Evolutionary conservation across 306 rosid genomes (phyloP).

Genomic region (Rosa multiflora): DNA sequence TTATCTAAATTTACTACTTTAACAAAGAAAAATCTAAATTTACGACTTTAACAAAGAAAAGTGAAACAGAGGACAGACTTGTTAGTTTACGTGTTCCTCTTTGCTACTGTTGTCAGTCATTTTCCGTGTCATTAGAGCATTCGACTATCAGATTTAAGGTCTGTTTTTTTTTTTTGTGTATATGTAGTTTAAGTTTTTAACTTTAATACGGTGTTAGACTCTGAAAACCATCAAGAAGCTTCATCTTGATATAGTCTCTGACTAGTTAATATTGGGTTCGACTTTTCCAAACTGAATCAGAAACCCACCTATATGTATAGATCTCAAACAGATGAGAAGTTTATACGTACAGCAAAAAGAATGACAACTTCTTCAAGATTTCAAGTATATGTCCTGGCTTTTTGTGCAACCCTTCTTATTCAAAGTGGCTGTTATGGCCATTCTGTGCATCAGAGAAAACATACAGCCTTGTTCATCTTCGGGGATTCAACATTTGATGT

Average conservation of each 20-base stretch:
- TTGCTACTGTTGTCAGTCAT: background rate
- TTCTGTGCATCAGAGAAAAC: background rate
- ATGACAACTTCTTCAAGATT: background rate
- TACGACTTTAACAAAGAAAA: background rate
- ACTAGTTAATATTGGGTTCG: background rate
- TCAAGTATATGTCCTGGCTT: background rate
- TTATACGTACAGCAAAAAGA: background rate
- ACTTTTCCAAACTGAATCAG: background rate
- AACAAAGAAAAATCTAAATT: background rate
- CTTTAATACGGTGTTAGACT: background rate
- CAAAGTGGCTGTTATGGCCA: background rate
- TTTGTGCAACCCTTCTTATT: background rate
- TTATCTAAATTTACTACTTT: background rate
- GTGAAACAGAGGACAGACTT: background rate
- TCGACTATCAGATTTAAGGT: background rate
- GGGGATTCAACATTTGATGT: conserved; percentile 46
- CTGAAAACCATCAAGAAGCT: background rate
- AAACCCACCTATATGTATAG: background rate
- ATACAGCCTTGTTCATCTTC: conserved; percentile 33
- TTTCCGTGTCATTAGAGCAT: background rate
- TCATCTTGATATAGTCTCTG: background rate
- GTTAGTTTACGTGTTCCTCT: background rate
- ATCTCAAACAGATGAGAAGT: background rate
- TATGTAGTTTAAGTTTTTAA: background rate
- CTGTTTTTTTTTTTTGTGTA: background rate